Base-by-base conservation (phyloP, 768 basidiomycete species). In the Lepiota venenata region DNA sequence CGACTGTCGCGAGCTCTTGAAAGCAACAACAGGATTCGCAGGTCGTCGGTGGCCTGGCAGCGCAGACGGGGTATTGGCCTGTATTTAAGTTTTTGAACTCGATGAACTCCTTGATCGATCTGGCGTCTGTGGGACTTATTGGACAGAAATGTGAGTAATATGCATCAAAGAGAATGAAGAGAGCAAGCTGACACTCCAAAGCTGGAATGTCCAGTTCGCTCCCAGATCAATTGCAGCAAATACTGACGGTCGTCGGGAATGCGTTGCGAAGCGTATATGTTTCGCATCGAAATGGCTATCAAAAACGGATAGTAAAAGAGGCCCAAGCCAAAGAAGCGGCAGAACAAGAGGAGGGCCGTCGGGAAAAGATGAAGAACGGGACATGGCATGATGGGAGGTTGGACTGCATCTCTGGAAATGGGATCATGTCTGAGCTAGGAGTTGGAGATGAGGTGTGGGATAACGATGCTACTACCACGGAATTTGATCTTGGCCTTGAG, bases 41-140 rank as follows among this genome's bases (percentile, higher is more conserved):
- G n/a, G 75, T 93, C 10, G 74, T 95, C 2, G 74, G 74, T 20
- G 74, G 74, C 4, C 73, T 98, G 8, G 93, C 95, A 0, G 71
- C 69, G 5, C 91, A 97, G 62, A 92, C 89, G 0, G 94, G 96
- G 35, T 93, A 92, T 64, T 88, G 85, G 78, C 95, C 94, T 4
- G 78, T 92, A 5, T 95, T 97, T 70, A 86, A 86, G 4, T 88
- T 93, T 71, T 72, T 92, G 46, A 85, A 87, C 61, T 92, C 89
- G 0, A 69, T 92, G 64, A 89, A 81, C 61, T 87, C 82, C 58
- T 70, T 98, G 53, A 82, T 98, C 57, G 96, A 98, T 65, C 77
- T 98, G n/a, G 93, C 92, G 1, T 87, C 86, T 55, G 81, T 94
- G 40, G 95, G 95, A 1, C 64, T 98, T n/a, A 97, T 97, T 60